Evolutionary conservation across 805 yeast species (phyloP).

Genomic region (Yamadazyma sp.): DNA sequence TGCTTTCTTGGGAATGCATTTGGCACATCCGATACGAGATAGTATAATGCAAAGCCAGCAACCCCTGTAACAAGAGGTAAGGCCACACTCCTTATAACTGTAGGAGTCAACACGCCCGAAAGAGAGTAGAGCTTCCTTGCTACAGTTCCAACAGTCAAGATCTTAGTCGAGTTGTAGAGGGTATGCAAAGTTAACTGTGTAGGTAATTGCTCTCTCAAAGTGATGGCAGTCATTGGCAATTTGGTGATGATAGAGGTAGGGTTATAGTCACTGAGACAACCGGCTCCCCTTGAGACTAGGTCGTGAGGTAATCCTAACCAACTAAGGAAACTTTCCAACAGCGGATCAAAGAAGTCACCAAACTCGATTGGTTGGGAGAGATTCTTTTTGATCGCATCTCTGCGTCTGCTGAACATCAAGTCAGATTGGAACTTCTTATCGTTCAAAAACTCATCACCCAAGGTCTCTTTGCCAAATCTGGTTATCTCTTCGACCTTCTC

Average conservation of each 20-base stretch:
- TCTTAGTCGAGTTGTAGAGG: conserved; percentile 37
- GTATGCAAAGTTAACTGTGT: conserved; percentile 42
- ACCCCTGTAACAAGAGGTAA: conserved; percentile 54
- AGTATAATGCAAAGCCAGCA: conserved; percentile 55
- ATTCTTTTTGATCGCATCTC: conserved; percentile 59
- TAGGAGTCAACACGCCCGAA: conserved; percentile 36
- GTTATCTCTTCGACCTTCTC: conserved; percentile 62
- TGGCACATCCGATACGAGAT: conserved; percentile 78
- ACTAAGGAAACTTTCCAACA: conserved; percentile 56
- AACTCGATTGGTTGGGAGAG: conserved; percentile 61
- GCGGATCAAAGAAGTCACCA: conserved; percentile 79
- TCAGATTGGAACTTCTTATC: conserved; percentile 66
- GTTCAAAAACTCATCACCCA: conserved; percentile 61
- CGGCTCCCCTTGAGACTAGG: conserved; percentile 24
- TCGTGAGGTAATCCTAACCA: conserved; percentile 42
- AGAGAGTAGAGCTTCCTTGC: conserved; percentile 37
- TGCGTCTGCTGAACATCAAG: conserved; percentile 78
- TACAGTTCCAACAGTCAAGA: conserved; percentile 43
- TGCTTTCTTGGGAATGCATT: conserved; percentile 84
- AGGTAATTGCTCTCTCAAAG: conserved; percentile 33
- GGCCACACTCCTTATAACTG: conserved; percentile 46
- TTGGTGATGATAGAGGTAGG: conserved; percentile 31
- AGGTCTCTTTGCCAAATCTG: conserved; percentile 56
- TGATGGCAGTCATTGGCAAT: conserved; percentile 29
- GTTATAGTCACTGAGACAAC: conserved; percentile 32